Conservation (phyloP, 495 filamentous ascomycete species). For the Neurospora intermedia region DNA sequence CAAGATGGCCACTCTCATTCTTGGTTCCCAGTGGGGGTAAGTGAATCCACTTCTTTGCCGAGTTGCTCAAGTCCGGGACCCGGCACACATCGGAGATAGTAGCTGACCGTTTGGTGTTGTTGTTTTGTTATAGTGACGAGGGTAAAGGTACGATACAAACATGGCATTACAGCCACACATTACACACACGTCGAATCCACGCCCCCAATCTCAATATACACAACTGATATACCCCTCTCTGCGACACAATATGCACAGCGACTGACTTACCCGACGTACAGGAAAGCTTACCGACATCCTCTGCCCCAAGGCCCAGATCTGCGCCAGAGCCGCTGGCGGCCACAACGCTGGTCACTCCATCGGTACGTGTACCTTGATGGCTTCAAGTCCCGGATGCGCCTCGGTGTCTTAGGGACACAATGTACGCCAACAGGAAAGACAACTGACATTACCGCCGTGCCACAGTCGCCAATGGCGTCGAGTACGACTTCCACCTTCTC, state of each 20-base stretch:
- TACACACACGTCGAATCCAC: not conserved
- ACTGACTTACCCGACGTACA: conserved; percentile 37
- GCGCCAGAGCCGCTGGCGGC: conserved; percentile 27
- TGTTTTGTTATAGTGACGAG: conserved; percentile 48
- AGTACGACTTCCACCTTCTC: conserved; percentile 50
- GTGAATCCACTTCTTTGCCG: conserved; percentile 1
- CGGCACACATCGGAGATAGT: not conserved
- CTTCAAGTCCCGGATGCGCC: conserved; percentile 5
- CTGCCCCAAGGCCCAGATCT: conserved; percentile 27
- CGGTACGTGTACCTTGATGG: conserved; percentile 38
- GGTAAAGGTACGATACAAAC: conserved; percentile 48
- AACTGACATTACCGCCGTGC: not conserved
- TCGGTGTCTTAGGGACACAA: not conserved
- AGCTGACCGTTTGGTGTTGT: not conserved
- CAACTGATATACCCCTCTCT: not conserved
- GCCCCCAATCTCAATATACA: not conserved
- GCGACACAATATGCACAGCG: conserved; percentile 30
- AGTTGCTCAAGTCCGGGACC: conserved; percentile 1
- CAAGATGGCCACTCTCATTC: conserved; percentile 21
- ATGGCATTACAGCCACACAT: not conserved
- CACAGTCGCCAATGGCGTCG: conserved; percentile 27
- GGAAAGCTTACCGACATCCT: conserved; percentile 31
- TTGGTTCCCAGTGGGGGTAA: conserved; percentile 22
- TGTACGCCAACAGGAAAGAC: not conserved
- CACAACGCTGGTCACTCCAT: conserved; percentile 45